Percentiles rank a stretch among this genome's conserved stretches.
Evolutionary conservation across 1,139 yeast species (phyloP).

Genomic region (Candida albicans): DNA sequence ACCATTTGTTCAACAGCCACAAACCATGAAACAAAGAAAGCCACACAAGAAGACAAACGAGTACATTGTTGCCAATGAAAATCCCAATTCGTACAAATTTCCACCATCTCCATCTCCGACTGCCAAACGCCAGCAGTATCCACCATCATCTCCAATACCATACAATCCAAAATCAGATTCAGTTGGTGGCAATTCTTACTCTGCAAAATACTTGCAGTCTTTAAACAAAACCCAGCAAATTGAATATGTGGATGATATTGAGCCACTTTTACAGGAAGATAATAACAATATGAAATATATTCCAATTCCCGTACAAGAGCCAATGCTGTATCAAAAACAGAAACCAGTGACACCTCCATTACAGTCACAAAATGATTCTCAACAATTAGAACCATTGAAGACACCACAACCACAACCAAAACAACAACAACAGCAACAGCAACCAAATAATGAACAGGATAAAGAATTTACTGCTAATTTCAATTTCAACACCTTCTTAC

Average conservation of each 20-base stretch:
- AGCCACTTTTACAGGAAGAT: constrained; percentile 27
- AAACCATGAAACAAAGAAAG: constrained; percentile 11
- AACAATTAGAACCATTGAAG: constrained; percentile 2
- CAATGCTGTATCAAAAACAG: constrained; percentile 16
- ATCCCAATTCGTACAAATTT: constrained; percentile 48
- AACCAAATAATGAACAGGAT: constrained; percentile 10
- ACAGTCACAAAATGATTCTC: constrained; percentile 5
- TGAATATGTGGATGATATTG: constrained; percentile 44
- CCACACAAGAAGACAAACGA: constrained; percentile 25
- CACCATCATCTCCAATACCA: constrained; percentile 33
- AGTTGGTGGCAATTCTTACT: constrained; percentile 30
- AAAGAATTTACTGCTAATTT: constrained; percentile 4
- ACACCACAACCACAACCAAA: constrained; percentile 10
- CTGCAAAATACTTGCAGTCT: constrained; percentile 47
- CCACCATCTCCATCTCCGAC: constrained; percentile 42
- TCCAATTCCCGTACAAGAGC: constrained; percentile 46
- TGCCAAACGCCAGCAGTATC: constrained; percentile 44
- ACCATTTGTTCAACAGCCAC: constrained; percentile 3
- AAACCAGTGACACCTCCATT: constrained; percentile 2
- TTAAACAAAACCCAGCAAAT: constrained; percentile 23
- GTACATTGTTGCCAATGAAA: constrained; percentile 39
- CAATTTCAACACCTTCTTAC: constrained; percentile 29
- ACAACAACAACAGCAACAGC: constrained; percentile 11
- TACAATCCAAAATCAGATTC: constrained; percentile 7
- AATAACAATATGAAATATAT: constrained; percentile 28